Evolutionary conservation across 768 basidiomycete genomes (phyloP).

Genomic region (Suillus subaureus): DNA sequence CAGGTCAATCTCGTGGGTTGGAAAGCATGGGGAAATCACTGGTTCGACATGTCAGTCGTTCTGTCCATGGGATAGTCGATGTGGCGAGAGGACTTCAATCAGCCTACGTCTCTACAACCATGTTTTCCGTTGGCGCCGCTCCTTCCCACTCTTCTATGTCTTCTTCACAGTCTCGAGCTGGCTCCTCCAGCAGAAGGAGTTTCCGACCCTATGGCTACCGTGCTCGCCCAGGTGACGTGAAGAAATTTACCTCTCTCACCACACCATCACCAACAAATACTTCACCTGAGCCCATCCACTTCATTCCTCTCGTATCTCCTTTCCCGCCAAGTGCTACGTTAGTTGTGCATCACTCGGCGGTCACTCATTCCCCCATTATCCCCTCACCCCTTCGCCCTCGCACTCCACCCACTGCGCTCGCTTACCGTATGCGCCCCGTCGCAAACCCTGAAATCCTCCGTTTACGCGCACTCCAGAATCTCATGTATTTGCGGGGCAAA

Average conservation of each 20-base stretch:
- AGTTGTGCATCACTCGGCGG: slow-evolving; percentile 29
- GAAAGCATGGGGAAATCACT: slow-evolving; percentile 16
- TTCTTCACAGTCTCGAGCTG: slow-evolving; percentile 19
- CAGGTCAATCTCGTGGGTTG: slow-evolving; percentile 5
- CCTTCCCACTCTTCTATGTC: slow-evolving; percentile 24
- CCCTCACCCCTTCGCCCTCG: slow-evolving; percentile 46
- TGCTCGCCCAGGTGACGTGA: slow-evolving; percentile 44
- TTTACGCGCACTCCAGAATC: slow-evolving; percentile 62
- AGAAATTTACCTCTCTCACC: slow-evolving; percentile 37
- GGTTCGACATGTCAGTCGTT: slow-evolving; percentile 35
- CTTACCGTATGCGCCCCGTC: slow-evolving; percentile 56
- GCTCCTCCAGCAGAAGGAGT: slow-evolving; percentile 17
- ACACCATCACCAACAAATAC: slow-evolving; percentile 13
- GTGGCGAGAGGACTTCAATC: slow-evolving; percentile 59
- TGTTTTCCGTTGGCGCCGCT: slow-evolving; percentile 42
- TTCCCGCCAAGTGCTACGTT: slow-evolving; percentile 33
- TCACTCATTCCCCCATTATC: slow-evolving; percentile 41
- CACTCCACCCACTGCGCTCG: slow-evolving; percentile 30
- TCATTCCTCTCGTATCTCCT: slow-evolving; percentile 43
- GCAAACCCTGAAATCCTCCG: slow-evolving; percentile 63
- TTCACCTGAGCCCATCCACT: slow-evolving; percentile 34
- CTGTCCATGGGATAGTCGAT: slow-evolving; percentile 47
- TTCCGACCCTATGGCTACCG: slow-evolving; percentile 44
- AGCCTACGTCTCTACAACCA: slow-evolving; percentile 56
- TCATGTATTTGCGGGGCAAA: slow-evolving; percentile 45